Evolutionary conservation across 2,329 filamentous ascomycete species (phyloP), one percentile per base, ranked within the genome.

Genomic region (Onygenales sp.): DNA sequence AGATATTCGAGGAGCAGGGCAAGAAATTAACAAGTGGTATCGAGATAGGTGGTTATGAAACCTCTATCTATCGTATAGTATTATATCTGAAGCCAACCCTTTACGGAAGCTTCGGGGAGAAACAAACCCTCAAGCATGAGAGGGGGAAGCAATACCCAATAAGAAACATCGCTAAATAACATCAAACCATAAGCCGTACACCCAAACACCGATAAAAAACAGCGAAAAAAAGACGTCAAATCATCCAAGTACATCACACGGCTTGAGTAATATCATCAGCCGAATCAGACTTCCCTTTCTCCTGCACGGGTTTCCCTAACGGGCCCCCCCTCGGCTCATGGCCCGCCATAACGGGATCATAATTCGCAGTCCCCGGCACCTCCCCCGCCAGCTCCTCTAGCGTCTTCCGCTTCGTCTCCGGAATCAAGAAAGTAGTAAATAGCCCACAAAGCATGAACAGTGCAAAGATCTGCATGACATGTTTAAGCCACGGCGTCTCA

Each of bases 381-480:
- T 27, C 21, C 21, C 21, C 43, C 6, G 83, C 78, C 13, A 89
- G 71, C 58, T 84, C 79, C 64, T 89, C 88, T 42, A 93, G 73
- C 0, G 86, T 88, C 66, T 82, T 77, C 1, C 85, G 78, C 72
- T 86, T 89, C 0, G 85, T 90, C 70, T 90, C 87, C 0, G 86
- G 86, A 21, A 91, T 83, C n/a, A 92, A 70, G 3, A 90, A 72
- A 1, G 84, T 83, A 2, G 82, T 81, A 46, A 88, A 69, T 46
- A 81, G 79, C 37, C 88, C 88, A 50, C 79, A 77, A 5, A 91
- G 75, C 87, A 90, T 91, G 74, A 92, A 90, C 8, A 88, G 74
- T 0, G 86, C 85, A 67, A 88, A 90, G 39, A 90, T 85, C 65
- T 88, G 78, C 74, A 92, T 83, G 39, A 91, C 79, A 53, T 85